Percentiles rank a stretch among this genome's conserved stretches.
These are phyloP conservation scores for Tolypocladium ophioglossoides DNA, from an alignment of 2,329 filamentous ascomycete genomes.

Conservation along the genomic window DNA sequence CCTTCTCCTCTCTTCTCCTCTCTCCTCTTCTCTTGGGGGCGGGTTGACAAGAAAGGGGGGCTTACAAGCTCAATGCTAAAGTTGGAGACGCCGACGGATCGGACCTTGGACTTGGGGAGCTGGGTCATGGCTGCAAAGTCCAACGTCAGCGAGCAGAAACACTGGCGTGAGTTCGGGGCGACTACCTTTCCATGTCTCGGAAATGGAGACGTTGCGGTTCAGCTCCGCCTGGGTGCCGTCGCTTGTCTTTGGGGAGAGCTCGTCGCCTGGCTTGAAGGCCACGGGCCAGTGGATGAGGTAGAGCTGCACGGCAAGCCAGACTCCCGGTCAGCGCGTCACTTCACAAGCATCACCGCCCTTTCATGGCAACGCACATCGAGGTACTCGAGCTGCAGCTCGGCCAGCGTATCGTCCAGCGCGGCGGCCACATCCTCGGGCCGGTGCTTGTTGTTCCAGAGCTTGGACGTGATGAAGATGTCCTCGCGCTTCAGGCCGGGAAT, in stretches of 20 bases:
- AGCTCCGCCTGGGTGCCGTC: slow-evolving; percentile 26
- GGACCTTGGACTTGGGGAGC: slow-evolving; percentile 49
- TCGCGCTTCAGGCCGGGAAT: slow-evolving; percentile 41
- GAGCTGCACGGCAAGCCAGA: slow-evolving; percentile 25
- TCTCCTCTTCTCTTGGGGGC: too few species aligned
- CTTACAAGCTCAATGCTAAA: slow-evolving; percentile 47
- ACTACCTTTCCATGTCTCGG: slow-evolving; percentile 33
- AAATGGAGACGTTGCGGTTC: slow-evolving; percentile 29
- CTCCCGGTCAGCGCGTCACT: neutral
- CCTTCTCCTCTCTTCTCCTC: too few species aligned
- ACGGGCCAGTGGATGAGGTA: slow-evolving; percentile 57
- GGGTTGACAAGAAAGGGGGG: neutral
- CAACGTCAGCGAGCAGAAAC: neutral
- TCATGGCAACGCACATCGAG: too few species aligned
- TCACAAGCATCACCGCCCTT: too few species aligned
- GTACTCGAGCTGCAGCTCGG: slow-evolving; percentile 45
- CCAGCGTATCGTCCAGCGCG: slow-evolving; percentile 44
- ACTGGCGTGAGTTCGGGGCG: neutral
- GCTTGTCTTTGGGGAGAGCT: slow-evolving; percentile 33
- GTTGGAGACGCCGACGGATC: slow-evolving; percentile 64
- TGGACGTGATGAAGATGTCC: slow-evolving; percentile 55
- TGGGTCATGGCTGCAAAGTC: slow-evolving; percentile 32
- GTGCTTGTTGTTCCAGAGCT: slow-evolving; percentile 52
- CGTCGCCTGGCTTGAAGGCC: slow-evolving; percentile 27
- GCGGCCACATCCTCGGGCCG: slow-evolving; percentile 48